These are phyloP conservation scores for Dujonia santamariae DNA, from an alignment of 1,139 yeast species.

Conservation along the genomic window DNA sequence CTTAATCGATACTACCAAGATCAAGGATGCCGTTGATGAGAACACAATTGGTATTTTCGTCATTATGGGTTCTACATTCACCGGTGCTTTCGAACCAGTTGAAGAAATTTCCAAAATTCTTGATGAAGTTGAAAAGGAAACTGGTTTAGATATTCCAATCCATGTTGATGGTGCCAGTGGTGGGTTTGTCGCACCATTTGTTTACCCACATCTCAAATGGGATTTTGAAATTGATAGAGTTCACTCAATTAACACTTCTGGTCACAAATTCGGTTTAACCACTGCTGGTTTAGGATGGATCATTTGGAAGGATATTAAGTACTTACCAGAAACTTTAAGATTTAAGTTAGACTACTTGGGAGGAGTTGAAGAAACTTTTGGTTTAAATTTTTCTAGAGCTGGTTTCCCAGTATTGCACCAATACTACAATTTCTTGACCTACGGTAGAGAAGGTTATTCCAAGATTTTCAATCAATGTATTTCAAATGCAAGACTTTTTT, in stretches of 20 bases:
- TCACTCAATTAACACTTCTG: slow-evolving; percentile 84
- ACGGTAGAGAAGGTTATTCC: slow-evolving; percentile 70
- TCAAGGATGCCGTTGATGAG: slow-evolving; percentile 72
- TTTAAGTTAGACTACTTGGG: slow-evolving; percentile 85
- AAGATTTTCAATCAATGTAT: slow-evolving; percentile 61
- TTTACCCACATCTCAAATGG: slow-evolving; percentile 75
- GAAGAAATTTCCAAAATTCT: slow-evolving; percentile 54
- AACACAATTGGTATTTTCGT: slow-evolving; percentile 92
- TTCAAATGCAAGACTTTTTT: slow-evolving; percentile 66
- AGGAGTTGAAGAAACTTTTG: slow-evolving; percentile 84
- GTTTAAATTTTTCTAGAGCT: slow-evolving; percentile 86
- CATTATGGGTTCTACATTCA: slow-evolving; percentile 86
- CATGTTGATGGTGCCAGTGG: slow-evolving; percentile 96
- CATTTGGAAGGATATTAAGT: slow-evolving; percentile 65
- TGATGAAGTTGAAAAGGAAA: slow-evolving; percentile 66
- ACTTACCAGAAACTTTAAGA: slow-evolving; percentile 67
- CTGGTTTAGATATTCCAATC: slow-evolving; percentile 69
- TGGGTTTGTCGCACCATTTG: slow-evolving; percentile 82
- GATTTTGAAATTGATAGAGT: slow-evolving; percentile 79
- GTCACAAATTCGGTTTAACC: slow-evolving; percentile 89
- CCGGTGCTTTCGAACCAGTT: slow-evolving; percentile 89
- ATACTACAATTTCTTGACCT: slow-evolving; percentile 71
- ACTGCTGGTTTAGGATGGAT: slow-evolving; percentile 95
- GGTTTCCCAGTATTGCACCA: slow-evolving; percentile 90
- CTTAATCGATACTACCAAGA: slow-evolving; percentile 56